phyloP scores from a whole-genome alignment of 2,329 filamentous ascomycete species.

The Fusarium foetens region DNA sequence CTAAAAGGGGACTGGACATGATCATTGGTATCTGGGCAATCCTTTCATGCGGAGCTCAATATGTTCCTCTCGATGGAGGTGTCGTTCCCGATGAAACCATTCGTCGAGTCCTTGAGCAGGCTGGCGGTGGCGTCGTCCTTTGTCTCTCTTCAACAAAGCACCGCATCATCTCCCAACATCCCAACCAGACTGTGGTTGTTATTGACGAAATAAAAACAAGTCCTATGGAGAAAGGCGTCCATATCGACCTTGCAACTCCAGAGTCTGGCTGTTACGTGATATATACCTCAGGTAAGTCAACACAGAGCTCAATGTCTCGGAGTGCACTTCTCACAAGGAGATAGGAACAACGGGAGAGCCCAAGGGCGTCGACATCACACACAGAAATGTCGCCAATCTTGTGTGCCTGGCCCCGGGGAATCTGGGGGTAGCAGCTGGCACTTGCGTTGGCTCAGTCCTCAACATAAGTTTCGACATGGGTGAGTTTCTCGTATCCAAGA shows the following conservation, averaged over 20 bases:
- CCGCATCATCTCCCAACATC: slow-evolving; percentile 46
- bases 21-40: slow-evolving; percentile 66
- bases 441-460: slow-evolving; percentile 64
- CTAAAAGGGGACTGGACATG: slow-evolving; percentile 66
- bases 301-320: background rate
- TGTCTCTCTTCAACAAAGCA: slow-evolving; percentile 56
- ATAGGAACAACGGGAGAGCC: slow-evolving; percentile 64
- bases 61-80: slow-evolving; percentile 68
- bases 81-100: slow-evolving; percentile 61
- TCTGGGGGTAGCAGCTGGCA: slow-evolving; percentile 60
- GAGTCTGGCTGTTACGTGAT: slow-evolving; percentile 59
- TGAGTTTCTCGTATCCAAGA: slow-evolving; percentile 48
- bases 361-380: slow-evolving; percentile 68
- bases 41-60: slow-evolving; percentile 67
- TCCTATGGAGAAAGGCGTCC: slow-evolving; percentile 5
- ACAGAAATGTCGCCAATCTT: slow-evolving; percentile 65
- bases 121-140: slow-evolving; percentile 56
- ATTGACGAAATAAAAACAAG: slow-evolving; percentile 43
- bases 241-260: slow-evolving; percentile 49
- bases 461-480: slow-evolving; percentile 72
- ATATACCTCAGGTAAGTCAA: slow-evolving; percentile 62
- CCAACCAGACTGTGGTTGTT: slow-evolving; percentile 39
- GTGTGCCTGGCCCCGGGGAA: slow-evolving; percentile 62
- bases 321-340: background rate
- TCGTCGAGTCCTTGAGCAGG: slow-evolving; percentile 60